Percentiles rank a stretch among this genome's conserved stretches.
These are phyloP conservation scores for Raffaelea deltoideospora DNA, from an alignment of 2,329 filamentous ascomycete genomes.

Conservation along the genomic window DNA sequence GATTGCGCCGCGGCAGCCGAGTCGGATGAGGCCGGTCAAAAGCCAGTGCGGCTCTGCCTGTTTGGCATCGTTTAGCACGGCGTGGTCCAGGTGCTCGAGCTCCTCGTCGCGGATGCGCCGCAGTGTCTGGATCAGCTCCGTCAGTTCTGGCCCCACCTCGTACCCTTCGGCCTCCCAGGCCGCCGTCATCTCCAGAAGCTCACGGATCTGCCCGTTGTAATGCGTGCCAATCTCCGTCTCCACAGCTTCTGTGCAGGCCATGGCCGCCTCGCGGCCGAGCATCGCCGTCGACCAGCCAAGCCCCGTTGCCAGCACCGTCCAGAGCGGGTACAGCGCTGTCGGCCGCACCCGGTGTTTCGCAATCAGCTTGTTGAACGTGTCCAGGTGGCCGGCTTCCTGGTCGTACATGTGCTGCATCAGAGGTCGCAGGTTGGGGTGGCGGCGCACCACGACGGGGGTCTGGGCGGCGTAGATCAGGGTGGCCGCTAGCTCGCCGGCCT, in stretches of 20 bases:
- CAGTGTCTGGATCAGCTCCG: conserved; percentile 55
- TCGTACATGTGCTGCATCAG: conserved; percentile 98
- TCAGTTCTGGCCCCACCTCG: conserved; percentile 65
- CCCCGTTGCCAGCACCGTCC: conserved; percentile 64
- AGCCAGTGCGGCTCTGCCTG: conserved; percentile 81
- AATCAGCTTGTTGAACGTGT: conserved; percentile 70
- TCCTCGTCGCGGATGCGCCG: conserved; percentile 87
- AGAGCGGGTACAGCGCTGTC: conserved; percentile 82
- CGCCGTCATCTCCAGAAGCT: conserved; percentile 65
- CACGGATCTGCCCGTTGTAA: conserved; percentile 83
- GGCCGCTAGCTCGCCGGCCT: conserved; percentile 93
- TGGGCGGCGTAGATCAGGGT: conserved; percentile 88
- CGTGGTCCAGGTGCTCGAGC: conserved; percentile 89
- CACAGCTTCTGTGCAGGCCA: conserved; percentile 97
- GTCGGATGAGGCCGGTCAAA: conserved; percentile 70
- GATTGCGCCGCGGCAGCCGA: conserved; percentile 85
- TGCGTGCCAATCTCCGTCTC: conserved; percentile 96
- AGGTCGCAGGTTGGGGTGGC: conserved; percentile 74
- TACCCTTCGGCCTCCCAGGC: conserved; percentile 65
- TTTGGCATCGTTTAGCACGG: conserved; percentile 83
- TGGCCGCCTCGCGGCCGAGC: conserved; percentile 83
- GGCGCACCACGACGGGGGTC: conserved; percentile 61
- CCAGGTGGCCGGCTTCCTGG: conserved; percentile 79
- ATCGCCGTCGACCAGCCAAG: conserved; percentile 82
- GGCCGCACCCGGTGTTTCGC: conserved; percentile 80